phyloP scores from a whole-genome alignment of 345 rosid species.

The Boechera retrofracta region DNA sequence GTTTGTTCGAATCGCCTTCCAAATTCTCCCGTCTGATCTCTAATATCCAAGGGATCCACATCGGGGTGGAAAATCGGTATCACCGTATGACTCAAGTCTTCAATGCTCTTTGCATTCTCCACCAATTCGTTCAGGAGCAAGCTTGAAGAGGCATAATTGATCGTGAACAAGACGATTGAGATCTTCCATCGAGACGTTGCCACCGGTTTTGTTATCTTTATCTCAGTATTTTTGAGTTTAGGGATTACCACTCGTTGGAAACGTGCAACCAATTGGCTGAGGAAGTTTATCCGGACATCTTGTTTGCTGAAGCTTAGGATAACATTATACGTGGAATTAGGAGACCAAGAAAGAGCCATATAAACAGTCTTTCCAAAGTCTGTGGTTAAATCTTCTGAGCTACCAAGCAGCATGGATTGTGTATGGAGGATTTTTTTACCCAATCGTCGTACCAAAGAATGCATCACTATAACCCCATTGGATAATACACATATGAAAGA shows the following conservation, averaged over 20 bases:
- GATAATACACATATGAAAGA: constrained; percentile 13
- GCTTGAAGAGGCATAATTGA: neutral
- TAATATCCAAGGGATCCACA: neutral
- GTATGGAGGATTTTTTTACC: neutral
- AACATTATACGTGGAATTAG: neutral
- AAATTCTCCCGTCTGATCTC: neutral
- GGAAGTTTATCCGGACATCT: neutral
- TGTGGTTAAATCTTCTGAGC: neutral
- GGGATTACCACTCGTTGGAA: neutral
- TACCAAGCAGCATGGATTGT: neutral
- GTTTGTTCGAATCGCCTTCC: neutral
- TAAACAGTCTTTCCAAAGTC: neutral
- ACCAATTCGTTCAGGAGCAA: neutral
- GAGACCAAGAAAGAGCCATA: neutral
- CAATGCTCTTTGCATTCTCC: neutral
- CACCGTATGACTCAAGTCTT: neutral
- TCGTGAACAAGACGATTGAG: neutral
- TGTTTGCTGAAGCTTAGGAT: neutral
- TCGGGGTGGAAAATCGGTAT: neutral
- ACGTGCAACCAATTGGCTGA: neutral
- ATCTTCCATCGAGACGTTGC: neutral
- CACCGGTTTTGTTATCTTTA: no score
- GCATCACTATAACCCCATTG: neutral
- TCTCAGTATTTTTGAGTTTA: no score
- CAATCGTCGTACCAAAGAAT: neutral